Base-by-base conservation (phyloP, 306 rosid genomes). In the Casuarina equisetifolia region DNA sequence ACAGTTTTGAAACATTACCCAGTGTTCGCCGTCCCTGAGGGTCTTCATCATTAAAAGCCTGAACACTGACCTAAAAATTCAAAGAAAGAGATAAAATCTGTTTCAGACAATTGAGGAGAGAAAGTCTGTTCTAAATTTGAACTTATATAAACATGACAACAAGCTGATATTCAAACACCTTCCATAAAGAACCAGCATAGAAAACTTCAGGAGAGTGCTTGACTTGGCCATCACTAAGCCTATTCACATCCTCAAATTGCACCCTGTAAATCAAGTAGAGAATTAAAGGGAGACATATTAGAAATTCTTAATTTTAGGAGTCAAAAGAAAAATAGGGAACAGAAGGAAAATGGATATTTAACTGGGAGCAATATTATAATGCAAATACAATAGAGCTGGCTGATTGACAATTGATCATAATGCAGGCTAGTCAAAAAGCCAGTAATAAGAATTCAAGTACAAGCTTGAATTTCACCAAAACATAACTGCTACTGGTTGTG, bases 111-210 rank as follows among this genome's bases (percentile, higher is more conserved):
- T 51, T n/a, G 42, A 79, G 69, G 38, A 20, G 72, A 51, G 16
- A 57, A 43, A 63, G 38, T 55, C 17, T 70, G n/a, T 40, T 11
- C 43, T 13, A 69, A 9, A 46, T 20, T 53, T 67, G 52, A 74
- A 51, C 80, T 69, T 50, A 75, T 74, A 74, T 36, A 51, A 49
- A 76, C 72, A 72, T 45, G 44, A 68, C 62, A 54, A 69, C 57
- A n/a, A 80, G 76, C 57, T 80, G 79, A 72, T 55, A 71, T 78
- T 74, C 73, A 51, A 53, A 79, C 81, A 91, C 99, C 99, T 95
- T 95, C 99, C 99, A 95, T 67, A 92, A 72, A 82, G 99, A 95
- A 82, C 99, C 99, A 73, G 97, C 99, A 81, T 95, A 95, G 80
- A 88, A 95, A 69, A 89, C 87, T 79, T 95, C 99, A 5, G 97